Base-by-base conservation (phyloP, 1,284 basidiomycete species). In the Termitomyces sp. region DNA sequence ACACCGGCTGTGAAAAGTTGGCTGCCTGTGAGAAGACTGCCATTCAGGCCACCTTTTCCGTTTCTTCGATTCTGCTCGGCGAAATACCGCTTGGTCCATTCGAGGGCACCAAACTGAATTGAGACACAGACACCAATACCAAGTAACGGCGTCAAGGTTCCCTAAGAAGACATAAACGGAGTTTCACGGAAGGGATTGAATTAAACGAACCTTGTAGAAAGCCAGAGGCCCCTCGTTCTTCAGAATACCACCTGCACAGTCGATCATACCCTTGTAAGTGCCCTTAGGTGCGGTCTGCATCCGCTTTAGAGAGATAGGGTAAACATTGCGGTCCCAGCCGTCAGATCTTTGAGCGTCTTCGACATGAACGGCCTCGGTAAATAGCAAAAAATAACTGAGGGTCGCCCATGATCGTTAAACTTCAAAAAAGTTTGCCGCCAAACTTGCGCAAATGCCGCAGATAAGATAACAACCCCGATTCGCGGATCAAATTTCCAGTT, bases 61-160 rank as follows among this genome's bases (percentile, higher is more conserved):
- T 66, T 65, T 21, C 71, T 70, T 48, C 77, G 54, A 64, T 91
- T 92, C 58, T 76, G 78, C 51, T 69, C 65, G 2, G 81, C 79
- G 64, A 98, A 96, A 59, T 79, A 75, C n/a, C 95, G 85, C 70
- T 99, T 99, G 42, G 87, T 79, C 61, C 84, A 89, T 72, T 97
- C 94, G 54, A 98, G 80, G 24, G 87, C 94, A 52, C 87, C 95
- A 67, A 99, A 99, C 69, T 99, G 96, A 66, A 99, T 95, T 9
- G 93, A 95, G 2, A 98, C 96, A 68, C 96, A 96, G 40, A 89
- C 79, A 61, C 95, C 96, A 58, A 98, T 97, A 39, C 96, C 96
- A 24, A 98, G 76, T 17, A 99, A 76, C 8, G 96, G 96, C 5
- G 94, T 92, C 39, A 96, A 73, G 0, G 96, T 98, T 45, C 96